Percentiles rank a stretch among this genome's conserved stretches.
phyloP scores from a whole-genome alignment of 1,284 basidiomycete species.

The Sanghuangporus weigelae region DNA sequence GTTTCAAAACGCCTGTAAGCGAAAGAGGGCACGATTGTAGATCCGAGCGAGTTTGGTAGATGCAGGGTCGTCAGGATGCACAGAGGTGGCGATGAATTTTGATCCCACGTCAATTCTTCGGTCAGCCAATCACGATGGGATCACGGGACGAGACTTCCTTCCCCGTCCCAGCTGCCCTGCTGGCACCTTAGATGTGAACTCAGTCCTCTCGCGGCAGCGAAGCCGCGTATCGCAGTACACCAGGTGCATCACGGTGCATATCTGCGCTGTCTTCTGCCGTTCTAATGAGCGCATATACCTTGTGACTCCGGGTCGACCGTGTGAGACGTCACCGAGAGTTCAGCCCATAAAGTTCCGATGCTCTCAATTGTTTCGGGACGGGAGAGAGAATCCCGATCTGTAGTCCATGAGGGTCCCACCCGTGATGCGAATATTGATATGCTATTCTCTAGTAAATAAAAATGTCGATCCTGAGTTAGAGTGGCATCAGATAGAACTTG shows the following conservation, averaged over 20 bases:
- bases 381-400: not conserved
- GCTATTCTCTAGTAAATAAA: not conserved
- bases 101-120: not conserved
- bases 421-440: not conserved
- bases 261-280: not conserved
- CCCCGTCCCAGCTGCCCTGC: not conserved
- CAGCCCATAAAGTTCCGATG: not conserved
- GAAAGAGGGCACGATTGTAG: not conserved
- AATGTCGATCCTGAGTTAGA: not conserved
- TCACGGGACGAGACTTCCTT: not conserved
- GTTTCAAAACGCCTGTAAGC: not conserved
- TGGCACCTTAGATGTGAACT: not conserved
- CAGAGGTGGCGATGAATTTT: not conserved
- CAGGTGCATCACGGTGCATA: not conserved
- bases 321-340: not conserved
- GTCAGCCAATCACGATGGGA: not conserved
- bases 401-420: not conserved
- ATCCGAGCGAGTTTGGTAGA: not conserved
- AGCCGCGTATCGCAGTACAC: not conserved
- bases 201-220: not conserved
- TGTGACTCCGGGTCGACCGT: not conserved
- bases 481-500: not conserved
- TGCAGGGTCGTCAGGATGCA: constrained; percentile 4
- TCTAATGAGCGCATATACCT: not conserved
- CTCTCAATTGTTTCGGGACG: not conserved